phyloP scores from a whole-genome alignment of 1,284 basidiomycete species.

The Jaminaea rosea region DNA sequence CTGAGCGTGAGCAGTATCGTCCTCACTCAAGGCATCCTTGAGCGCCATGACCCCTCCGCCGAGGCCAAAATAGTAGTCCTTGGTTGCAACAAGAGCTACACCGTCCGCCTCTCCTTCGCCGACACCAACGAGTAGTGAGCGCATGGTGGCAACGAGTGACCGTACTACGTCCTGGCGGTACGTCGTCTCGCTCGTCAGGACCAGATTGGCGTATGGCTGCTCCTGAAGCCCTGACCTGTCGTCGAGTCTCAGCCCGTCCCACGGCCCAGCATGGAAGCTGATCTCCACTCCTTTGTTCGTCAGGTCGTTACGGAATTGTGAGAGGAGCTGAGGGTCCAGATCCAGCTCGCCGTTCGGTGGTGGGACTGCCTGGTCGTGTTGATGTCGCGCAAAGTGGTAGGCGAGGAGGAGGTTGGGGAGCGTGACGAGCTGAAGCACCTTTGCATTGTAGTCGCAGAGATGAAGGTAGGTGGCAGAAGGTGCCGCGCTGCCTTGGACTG shows the following conservation, averaged over 20 bases:
- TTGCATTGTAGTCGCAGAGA: constrained; percentile 81
- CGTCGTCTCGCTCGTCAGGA: constrained; percentile 87
- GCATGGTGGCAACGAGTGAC: constrained; percentile 3
- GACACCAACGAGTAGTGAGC: background rate
- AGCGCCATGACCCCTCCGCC: constrained; percentile 88
- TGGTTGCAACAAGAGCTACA: constrained; percentile 69
- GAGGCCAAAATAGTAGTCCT: constrained; percentile 89
- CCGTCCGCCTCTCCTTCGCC: background rate
- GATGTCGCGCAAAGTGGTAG: constrained; percentile 49
- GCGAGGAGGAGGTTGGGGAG: constrained; percentile 78
- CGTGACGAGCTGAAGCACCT: constrained; percentile 71
- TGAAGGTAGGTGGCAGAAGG: constrained; percentile 57
- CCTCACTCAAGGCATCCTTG: too few species aligned
- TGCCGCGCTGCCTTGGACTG: constrained; percentile 1
- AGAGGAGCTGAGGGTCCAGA: constrained; percentile 52
- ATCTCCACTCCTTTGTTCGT: constrained; percentile 55
- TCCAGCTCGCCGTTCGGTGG: constrained; percentile 23
- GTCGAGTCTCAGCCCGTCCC: constrained; percentile 50
- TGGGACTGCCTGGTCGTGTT: constrained; percentile 40
- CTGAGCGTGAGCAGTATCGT: too few species aligned
- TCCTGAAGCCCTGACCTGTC: background rate
- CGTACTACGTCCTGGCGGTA: constrained; percentile 58
- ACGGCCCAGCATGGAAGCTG: constrained; percentile 72
- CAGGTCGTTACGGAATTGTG: constrained; percentile 60
- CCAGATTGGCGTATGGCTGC: constrained; percentile 56